Percentiles rank a stretch among this genome's conserved stretches.
Conservation (phyloP, 225 moss, liverwort and hornwort species). For the Marchantia polymorpha region DNA sequence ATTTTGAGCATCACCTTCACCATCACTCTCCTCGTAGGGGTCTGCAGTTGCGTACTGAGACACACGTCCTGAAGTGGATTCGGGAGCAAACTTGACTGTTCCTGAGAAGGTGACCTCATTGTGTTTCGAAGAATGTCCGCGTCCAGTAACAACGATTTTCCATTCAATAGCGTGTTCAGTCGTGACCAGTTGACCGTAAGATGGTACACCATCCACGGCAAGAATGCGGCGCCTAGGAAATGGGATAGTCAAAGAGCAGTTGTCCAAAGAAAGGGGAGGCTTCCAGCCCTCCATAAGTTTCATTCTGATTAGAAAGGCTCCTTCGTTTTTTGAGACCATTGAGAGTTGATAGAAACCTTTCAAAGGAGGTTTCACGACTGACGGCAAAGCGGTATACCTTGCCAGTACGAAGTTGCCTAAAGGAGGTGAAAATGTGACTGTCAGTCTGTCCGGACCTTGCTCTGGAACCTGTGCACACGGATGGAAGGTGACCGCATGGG, state of each 20-base stretch:
- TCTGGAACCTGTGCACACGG: slow-evolving; percentile 88
- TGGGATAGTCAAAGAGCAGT: slow-evolving; percentile 83
- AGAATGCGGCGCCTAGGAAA: slow-evolving; percentile 79
- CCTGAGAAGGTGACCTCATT: slow-evolving; percentile 84
- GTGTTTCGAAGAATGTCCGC: slow-evolving; percentile 58
- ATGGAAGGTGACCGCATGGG: slow-evolving; percentile 75
- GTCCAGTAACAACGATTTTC: slow-evolving; percentile 73
- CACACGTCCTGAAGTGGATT: slow-evolving; percentile 15
- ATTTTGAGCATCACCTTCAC: slow-evolving; percentile 46
- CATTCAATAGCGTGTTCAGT: slow-evolving; percentile 92
- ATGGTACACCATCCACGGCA: slow-evolving; percentile 80
- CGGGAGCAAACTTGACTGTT: slow-evolving; percentile 75
- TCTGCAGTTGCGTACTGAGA: slow-evolving; percentile 26
- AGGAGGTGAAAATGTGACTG: slow-evolving; percentile 81
- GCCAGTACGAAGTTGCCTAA: slow-evolving; percentile 88
- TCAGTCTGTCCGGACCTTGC: slow-evolving; percentile 59
- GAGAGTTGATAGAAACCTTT: slow-evolving; percentile 97
- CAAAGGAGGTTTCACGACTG: slow-evolving; percentile 63
- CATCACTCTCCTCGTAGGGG: slow-evolving; percentile 53
- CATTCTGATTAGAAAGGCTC: slow-evolving; percentile 88
- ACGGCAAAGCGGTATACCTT: slow-evolving; percentile 65
- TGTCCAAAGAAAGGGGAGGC: slow-evolving; percentile 69
- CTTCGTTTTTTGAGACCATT: slow-evolving; percentile 89
- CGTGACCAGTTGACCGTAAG: slow-evolving; percentile 68
- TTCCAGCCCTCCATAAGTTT: slow-evolving; percentile 84